Evolutionary conservation across 371 early-diverging fungal species (phyloP), one percentile per base, ranked within the genome.

Genomic region (Umbelopsis sp.): DNA sequence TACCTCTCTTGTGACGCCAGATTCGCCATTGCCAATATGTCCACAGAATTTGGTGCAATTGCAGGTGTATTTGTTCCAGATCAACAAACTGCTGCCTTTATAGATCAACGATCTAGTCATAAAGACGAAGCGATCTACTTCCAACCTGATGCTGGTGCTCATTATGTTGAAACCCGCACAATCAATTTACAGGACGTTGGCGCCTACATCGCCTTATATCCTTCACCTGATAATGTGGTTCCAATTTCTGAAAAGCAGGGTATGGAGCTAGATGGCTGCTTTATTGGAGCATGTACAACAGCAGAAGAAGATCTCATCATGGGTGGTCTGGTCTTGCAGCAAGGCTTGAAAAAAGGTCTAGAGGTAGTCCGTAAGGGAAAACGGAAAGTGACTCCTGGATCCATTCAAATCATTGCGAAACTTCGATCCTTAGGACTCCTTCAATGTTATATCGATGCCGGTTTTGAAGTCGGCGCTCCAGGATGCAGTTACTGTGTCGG

Each of bases 401-500:
- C 91, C 8, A 88, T 92, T 29, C 88, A 89, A 10, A 92, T 92
- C 67, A 74, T 92, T 70, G 92, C 93, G 65, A 93, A 92, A 79
- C 86, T 92, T 50, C 85, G 90, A 65, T 80, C 88, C 25, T 72
- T 93, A n/a, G 91, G 91, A 45, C 77, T 92, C 63, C 77, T 91
- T 70, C 87, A 87, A 68, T 77, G 87, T 63, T 92, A 93, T 73
- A 86, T 91, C 76, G 82, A 87, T 68, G 91, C 91, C 32, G 92
- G 92, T 8, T 92, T 92, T 74, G 77, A 76, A 53, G 70, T 93
- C 67, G 92, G 92, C 48, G 91, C 89, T n/a, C 92, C 92, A n/a
- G 92, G 92, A 50, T 92, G 92, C 78, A 87, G 88, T n/a, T 92
- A 92, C 86, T 92, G 92, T 75, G 85, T 92, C 67, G 92, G 89